Conservation (phyloP, 2,329 filamentous ascomycete genomes). For the Alternaria sp. region DNA sequence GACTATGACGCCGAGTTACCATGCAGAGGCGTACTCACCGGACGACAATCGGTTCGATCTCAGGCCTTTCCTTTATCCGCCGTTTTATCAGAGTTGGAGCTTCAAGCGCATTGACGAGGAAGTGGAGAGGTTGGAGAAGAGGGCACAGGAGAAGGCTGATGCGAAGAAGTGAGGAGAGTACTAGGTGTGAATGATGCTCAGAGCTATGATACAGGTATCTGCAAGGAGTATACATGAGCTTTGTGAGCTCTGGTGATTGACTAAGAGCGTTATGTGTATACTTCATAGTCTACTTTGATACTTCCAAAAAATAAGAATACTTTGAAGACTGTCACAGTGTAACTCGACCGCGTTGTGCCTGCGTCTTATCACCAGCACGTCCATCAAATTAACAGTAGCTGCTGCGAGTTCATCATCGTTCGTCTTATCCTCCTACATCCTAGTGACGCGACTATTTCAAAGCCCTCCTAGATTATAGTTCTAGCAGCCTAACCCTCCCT, state of each 20-base stretch:
- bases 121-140: constrained; percentile 42
- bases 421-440: too few relatives aligned
- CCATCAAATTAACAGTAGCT: too few relatives aligned
- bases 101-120: constrained; percentile 52
- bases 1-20: constrained; percentile 39
- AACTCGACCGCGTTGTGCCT: too few relatives aligned
- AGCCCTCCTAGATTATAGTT: too few relatives aligned
- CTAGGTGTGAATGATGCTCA: background rate
- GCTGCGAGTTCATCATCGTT: too few relatives aligned
- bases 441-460: too few relatives aligned
- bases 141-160: constrained; percentile 13
- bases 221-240: background rate
- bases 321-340: too few relatives aligned
- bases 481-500: too few relatives aligned
- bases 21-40: constrained; percentile 60
- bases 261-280: background rate
- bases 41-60: constrained; percentile 68
- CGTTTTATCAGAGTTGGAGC: constrained; percentile 44
- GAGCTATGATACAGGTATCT: background rate
- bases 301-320: too few relatives aligned
- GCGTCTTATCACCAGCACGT: too few relatives aligned
- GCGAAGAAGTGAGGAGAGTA: background rate
- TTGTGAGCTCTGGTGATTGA: background rate
- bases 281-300: too few relatives aligned
- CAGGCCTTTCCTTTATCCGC: constrained; percentile 55